These are phyloP conservation scores for Xylariaceae sp. DNA, from an alignment of 2,329 filamentous ascomycete genomes.

Conservation along the genomic window DNA sequence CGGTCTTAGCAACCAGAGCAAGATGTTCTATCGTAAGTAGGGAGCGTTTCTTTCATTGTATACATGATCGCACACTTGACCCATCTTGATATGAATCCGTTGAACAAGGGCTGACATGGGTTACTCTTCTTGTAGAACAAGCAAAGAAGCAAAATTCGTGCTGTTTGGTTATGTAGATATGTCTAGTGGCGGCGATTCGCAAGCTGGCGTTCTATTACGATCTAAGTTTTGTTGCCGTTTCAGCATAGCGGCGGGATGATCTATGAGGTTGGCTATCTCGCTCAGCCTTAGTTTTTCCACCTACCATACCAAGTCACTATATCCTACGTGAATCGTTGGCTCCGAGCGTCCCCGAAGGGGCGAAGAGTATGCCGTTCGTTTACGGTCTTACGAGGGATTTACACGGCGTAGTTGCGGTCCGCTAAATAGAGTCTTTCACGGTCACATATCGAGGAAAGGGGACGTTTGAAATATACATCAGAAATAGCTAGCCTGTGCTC, in stretches of 20 bases:
- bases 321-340: conserved; percentile 5
- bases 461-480: conserved; percentile 16
- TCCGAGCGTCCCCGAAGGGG: conserved; percentile 9
- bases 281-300: conserved; percentile 27
- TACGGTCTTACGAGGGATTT: conserved; percentile 4
- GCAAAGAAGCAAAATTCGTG: conserved; percentile 84
- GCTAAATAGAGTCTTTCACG: conserved; percentile 22
- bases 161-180: conserved; percentile 69
- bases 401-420: conserved; percentile 8
- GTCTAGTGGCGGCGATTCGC: conserved; percentile 1
- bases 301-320: conserved; percentile 26
- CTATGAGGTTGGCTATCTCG: conserved; percentile 28
- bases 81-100: background rate
- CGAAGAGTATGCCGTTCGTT: conserved; percentile 24
- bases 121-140: conserved; percentile 52
- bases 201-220: conserved; percentile 15
- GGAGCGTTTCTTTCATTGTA: background rate
- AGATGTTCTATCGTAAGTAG: conserved; percentile 89
- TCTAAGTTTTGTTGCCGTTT: conserved; percentile 27
- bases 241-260: conserved; percentile 34
- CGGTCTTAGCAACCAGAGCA: conserved; percentile 86
- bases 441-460: conserved; percentile 4
- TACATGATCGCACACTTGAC: background rate
- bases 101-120: conserved; percentile 23
- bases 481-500: conserved; percentile 5